phyloP scores from a whole-genome alignment of 2,329 filamentous ascomycete genomes.

The Aureobasidium vineae region DNA sequence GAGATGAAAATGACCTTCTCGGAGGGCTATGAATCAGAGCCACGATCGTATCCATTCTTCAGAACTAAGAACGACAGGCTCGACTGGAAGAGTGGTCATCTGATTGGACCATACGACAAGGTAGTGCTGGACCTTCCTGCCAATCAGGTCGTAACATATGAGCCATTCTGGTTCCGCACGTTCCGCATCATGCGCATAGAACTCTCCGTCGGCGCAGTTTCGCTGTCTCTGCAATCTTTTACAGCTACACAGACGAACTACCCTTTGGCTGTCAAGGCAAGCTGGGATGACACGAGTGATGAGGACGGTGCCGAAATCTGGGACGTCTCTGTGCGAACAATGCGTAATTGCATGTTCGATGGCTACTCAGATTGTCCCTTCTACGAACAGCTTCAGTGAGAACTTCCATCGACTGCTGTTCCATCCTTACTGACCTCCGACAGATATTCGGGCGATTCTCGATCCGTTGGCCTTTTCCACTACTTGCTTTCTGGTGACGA shows the following conservation, averaged over 20 bases:
- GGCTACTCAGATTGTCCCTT: conserved; percentile 36
- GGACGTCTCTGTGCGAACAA: conserved; percentile 36
- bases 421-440: background rate
- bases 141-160: background rate
- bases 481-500: background rate
- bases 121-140: background rate
- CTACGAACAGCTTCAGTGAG: conserved; percentile 32
- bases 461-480: background rate
- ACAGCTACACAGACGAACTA: background rate
- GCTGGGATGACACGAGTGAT: background rate
- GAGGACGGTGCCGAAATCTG: conserved; percentile 11
- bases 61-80: background rate
- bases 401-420: background rate
- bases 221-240: background rate
- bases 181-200: background rate
- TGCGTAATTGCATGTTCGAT: conserved; percentile 41
- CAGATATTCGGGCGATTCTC: background rate
- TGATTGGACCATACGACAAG: background rate
- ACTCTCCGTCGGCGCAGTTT: background rate
- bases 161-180: background rate
- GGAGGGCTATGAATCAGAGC: background rate
- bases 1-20: background rate
- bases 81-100: background rate
- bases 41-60: background rate
- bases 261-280: background rate